Evolutionary conservation across 345 rosid species (phyloP), one percentile per base, ranked within the genome.

Genomic region (Sonneratia alba): DNA sequence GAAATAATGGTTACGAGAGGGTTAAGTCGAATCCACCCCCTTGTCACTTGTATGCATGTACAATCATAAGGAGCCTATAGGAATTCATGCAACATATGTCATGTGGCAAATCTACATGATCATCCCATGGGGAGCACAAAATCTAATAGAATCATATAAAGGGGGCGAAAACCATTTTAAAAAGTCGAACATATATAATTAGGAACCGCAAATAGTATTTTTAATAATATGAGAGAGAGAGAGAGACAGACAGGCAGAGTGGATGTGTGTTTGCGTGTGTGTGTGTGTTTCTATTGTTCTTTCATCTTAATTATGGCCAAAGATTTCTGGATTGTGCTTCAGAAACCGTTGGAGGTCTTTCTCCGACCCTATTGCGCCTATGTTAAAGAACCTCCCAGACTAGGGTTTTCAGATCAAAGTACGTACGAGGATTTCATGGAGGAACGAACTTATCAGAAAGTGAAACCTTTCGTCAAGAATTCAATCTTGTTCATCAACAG

Each of bases 111-210:
- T 27, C 27, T 62, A n/a, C 4, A 32, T 12, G 66, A 34, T 62
- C 66, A 62, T 62, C 66, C 77, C 85, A 83, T 83, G 77, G 89
- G 89, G 86, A 79, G 87, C 89, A 83, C 71, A 79, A 77, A 72
- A 87, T 83, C 87, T 45, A 65, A 83, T 69, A 81, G 84, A 79
- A 83, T 83, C 86, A 76, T 66, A 74, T 80, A 83, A 83, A 14
- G 66, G 62, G 76, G 66, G 76, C 78, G 73, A 80, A 73, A 77
- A 73, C 53, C 69, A 74, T 71, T 36, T 67, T 43, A 75, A 80
- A 83, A 72, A 81, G 36, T 55, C 62, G 72, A 2, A 62, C 11
- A 68, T 72, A 76, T 77, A 78, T 81, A 81, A 79, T 80, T 77
- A 56, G 67, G 66, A 63, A 77, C 74, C 67, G 70, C 72, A 71